A percentile compares a stretch with the other conserved stretches of the same genome.
These are phyloP conservation scores for Eucalyptus viminalis DNA, from an alignment of 345 rosid species.

Conservation along the genomic window DNA sequence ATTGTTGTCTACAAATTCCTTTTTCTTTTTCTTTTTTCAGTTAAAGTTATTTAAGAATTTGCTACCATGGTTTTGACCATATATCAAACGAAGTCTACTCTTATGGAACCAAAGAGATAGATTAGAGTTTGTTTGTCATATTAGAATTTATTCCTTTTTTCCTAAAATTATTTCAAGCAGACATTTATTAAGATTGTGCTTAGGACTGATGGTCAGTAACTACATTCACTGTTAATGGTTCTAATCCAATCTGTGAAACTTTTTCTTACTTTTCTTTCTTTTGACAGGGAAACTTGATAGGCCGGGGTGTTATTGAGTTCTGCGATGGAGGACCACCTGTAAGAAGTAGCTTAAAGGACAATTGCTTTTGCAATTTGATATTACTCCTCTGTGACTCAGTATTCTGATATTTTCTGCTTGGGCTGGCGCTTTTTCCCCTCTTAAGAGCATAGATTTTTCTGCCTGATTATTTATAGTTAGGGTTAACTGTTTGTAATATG, in stretches of 20 bases:
- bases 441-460: not conserved
- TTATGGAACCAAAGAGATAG: not conserved
- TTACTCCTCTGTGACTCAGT: not conserved
- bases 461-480: not conserved
- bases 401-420: not conserved
- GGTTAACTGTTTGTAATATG: not conserved
- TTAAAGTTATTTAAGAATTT: not conserved
- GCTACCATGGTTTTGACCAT: not conserved
- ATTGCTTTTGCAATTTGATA: not conserved
- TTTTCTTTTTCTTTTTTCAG: not conserved
- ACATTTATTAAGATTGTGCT: not conserved
- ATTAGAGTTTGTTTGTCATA: not conserved
- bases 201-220: not conserved
- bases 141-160: not conserved
- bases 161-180: not conserved
- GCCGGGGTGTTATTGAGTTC: constrained; percentile 73
- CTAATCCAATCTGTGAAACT: not conserved
- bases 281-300: constrained; percentile 86
- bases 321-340: constrained; percentile 85
- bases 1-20: not conserved
- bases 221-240: not conserved
- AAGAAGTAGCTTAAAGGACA: not conserved
- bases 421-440: not conserved
- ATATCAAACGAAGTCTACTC: not conserved
- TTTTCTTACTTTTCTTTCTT: not conserved